Base-by-base conservation (phyloP, 2,329 filamentous ascomycete genomes). In the Phialophora macrospora region DNA sequence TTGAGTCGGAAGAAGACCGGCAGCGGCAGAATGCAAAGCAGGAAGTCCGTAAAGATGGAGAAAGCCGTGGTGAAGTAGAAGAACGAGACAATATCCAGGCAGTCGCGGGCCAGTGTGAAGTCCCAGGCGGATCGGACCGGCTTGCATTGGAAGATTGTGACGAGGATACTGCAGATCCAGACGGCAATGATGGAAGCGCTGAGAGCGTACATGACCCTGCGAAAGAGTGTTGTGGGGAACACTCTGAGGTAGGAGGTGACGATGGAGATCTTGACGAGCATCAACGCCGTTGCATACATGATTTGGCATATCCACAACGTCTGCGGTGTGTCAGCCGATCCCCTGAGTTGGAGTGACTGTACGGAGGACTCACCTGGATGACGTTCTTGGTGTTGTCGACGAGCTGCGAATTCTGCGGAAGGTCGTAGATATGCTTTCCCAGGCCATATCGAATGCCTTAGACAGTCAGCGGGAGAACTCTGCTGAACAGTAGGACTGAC, bases 31-130 rank as follows among this genome's bases (percentile, higher is more conserved):
- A 82, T 73, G 38, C 85, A 83, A 12, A 84, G 80, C 20, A 84
- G 72, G 54, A 88, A 81, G 73, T 89, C 85, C 5, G 85, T 87
- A 48, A 84, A 73, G 56, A 87, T 87, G 73, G 88, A 88, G 68
- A 87, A 81, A 32, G 85, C 82, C 2, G 86, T 85, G 38, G 87
- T 80, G 49, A 81, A 80, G 41, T 85, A 79, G 30, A 87, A 79
- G 60, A 85, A 83, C 0, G 77, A 75, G 2, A 82, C 80, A 68
- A 88, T 78, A 55, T 77, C 73, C 58, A 85, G 75, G 63, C 83
- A 85, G 17, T 73, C 65, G 68, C 80, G 63, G 0, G 74, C 52
- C 1, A 75, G 70, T 17, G 72, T 71, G n/a, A 72, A 70, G 41
- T 79, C 73, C 79, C 80, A 82, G 34, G 78, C 77, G 48, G 73